A percentile compares a stretch with the other conserved stretches of the same genome.
Conservation (phyloP, 371 early-diverging fungal species). For the Mortierella sp. region DNA sequence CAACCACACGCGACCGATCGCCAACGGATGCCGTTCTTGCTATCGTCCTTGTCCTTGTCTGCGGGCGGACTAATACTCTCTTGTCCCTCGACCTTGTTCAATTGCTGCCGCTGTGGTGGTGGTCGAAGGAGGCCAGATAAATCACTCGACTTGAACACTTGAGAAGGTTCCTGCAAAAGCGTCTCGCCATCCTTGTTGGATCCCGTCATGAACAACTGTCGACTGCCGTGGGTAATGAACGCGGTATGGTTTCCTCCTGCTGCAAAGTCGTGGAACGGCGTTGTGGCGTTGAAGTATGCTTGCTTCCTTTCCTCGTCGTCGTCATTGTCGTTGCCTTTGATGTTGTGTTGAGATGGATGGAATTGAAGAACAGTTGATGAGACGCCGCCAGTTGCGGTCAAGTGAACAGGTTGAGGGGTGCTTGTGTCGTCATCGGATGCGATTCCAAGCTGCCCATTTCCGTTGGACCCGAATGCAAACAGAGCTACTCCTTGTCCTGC, state of each 20-base stretch:
- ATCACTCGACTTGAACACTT: constrained; percentile 32
- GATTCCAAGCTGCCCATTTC: constrained; percentile 73
- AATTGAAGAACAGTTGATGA: constrained; percentile 3
- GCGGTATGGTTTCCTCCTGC: constrained; percentile 81
- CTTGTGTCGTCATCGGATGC: constrained; percentile 60
- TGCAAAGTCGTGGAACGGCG: constrained; percentile 41
- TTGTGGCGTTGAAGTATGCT: neutral
- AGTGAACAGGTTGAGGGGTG: constrained; percentile 25
- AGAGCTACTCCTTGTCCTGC: constrained; percentile 3
- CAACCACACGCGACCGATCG: constrained; percentile 72
- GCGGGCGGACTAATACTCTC: neutral
- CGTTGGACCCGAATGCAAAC: constrained; percentile 74
- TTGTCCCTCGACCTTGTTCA: neutral
- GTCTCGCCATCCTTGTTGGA: constrained; percentile 59
- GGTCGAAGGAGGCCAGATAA: constrained; percentile 33
- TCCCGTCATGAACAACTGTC: constrained; percentile 58
- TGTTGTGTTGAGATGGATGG: neutral
- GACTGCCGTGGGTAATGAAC: constrained; percentile 55
- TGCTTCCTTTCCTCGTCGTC: neutral
- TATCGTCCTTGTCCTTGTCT: constrained; percentile 9
- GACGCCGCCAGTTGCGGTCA: neutral
- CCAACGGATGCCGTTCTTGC: constrained; percentile 40
- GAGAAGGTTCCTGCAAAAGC: constrained; percentile 28
- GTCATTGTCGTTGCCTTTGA: neutral
- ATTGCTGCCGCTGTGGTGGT: constrained; percentile 19